Evolutionary conservation across 441 rosid species (phyloP).

Genomic region (Erysimum cheiri): DNA sequence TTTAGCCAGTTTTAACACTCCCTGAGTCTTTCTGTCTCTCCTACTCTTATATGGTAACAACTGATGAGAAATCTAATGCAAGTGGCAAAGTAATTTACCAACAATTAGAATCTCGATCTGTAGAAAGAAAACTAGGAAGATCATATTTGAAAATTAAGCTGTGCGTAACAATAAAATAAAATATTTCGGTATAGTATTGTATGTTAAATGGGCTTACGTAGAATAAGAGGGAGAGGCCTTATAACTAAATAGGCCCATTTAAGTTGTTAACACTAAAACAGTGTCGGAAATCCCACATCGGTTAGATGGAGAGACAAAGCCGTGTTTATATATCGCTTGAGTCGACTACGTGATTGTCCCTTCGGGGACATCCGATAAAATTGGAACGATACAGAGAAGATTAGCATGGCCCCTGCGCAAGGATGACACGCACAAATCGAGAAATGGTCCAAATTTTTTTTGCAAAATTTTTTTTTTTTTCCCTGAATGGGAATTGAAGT

Average conservation of each 20-base stretch:
- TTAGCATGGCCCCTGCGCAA: slow-evolving; percentile 76
- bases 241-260: background rate
- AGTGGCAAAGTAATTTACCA: background rate
- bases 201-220: background rate
- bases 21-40: background rate
- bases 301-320: background rate
- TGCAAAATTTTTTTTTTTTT: too few species aligned
- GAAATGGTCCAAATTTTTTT: slow-evolving; percentile 61
- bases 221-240: background rate
- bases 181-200: too few species aligned
- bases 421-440: slow-evolving; percentile 73
- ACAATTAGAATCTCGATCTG: background rate
- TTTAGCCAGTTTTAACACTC: too few species aligned
- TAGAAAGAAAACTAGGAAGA: too few species aligned
- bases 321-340: background rate
- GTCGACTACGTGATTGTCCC: background rate
- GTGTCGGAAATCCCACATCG: background rate
- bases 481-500: too few species aligned
- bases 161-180: too few species aligned
- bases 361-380: too few species aligned
- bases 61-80: background rate
- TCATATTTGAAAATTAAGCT: too few species aligned
- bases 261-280: background rate
- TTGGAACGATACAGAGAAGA: slow-evolving; percentile 61
- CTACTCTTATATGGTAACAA: background rate